Evolutionary conservation across 306 rosid genomes (phyloP).

Genomic region (Urtica urens): DNA sequence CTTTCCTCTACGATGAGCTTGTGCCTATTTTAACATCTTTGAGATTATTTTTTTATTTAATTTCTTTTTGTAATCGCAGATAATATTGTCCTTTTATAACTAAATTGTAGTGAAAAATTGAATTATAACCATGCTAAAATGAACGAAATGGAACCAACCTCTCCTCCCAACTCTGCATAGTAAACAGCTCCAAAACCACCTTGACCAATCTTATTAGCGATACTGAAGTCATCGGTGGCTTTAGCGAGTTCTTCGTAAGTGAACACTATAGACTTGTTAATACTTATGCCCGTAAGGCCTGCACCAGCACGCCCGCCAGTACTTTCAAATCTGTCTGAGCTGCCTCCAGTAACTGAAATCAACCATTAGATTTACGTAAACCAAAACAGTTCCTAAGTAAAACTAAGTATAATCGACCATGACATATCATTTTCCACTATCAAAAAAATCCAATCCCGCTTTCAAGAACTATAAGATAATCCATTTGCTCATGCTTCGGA

Average conservation of each 20-base stretch:
- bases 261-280: conserved; percentile 63
- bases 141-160: conserved; percentile 38
- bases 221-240: conserved; percentile 67
- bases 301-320: conserved; percentile 21
- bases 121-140: conserved; percentile 4
- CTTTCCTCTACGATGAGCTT: too few species aligned
- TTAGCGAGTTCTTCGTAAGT: conserved; percentile 64
- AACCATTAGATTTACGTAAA: conserved; percentile 11
- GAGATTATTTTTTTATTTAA: too few species aligned
- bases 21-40: too few species aligned
- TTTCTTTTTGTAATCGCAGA: too few species aligned
- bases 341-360: conserved; percentile 29
- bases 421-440: not conserved
- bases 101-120: too few species aligned
- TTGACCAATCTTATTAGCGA: conserved; percentile 68
- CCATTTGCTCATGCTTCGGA: not conserved
- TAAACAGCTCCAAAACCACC: conserved; percentile 87
- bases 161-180: conserved; percentile 82
- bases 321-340: conserved; percentile 30
- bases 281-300: conserved; percentile 41
- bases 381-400: not conserved
- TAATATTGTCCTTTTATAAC: too few species aligned
- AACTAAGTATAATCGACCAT: conserved; percentile 1
- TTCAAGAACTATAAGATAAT: not conserved
- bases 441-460: not conserved